Base-by-base conservation (phyloP, 371 early-diverging fungal species). In the Mucor lusitanicus region DNA sequence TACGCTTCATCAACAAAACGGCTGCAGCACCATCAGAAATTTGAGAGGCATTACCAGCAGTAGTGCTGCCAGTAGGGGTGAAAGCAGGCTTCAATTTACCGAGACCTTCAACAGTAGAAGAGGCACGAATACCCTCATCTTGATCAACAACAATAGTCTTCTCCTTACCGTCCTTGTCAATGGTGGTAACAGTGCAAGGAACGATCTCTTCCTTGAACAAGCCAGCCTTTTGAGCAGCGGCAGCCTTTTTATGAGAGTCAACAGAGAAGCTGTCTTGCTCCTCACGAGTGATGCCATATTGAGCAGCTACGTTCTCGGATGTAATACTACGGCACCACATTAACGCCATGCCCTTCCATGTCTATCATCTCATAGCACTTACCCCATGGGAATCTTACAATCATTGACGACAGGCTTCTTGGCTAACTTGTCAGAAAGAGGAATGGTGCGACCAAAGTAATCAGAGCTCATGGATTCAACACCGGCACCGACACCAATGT, bases 11-110 rank as follows among this genome's bases (percentile, higher is more conserved):
- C 76, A 99, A 78, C 64, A 99, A 82, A 42, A 98, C 98, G 27
- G 97, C 97, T 25, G 98, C 98, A 46, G 99, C 99, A 75, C 99
- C 99, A 81, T 99, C 99, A 11, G 97, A 94, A 53, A 99, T 96
- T 85, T 99, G 99, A 67, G 99, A 98, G 53, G 99, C 92, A 79
- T 95, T 98, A 65, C 98, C 99, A 54, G 99, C 98, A 42, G 99
- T 98, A 65, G 98, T 96, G 59, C 86, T 95, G 61, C 90, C 81
- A 40, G 88, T 87, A 60, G 85, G 89, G 7, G 12, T 61, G 83
- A 99, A 99, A 42, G 95, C 98, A 50, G 99, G 95, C 60, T 90
- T 87, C 65, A 99, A 87, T 83, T 95, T 95, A 74, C 84, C 82
- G 50, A 99, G 87, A 33, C 73, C 74, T 78, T 95, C 95, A 44